Conservation (phyloP, 257 asterid genomes). For the Orobanche coerulescens region DNA sequence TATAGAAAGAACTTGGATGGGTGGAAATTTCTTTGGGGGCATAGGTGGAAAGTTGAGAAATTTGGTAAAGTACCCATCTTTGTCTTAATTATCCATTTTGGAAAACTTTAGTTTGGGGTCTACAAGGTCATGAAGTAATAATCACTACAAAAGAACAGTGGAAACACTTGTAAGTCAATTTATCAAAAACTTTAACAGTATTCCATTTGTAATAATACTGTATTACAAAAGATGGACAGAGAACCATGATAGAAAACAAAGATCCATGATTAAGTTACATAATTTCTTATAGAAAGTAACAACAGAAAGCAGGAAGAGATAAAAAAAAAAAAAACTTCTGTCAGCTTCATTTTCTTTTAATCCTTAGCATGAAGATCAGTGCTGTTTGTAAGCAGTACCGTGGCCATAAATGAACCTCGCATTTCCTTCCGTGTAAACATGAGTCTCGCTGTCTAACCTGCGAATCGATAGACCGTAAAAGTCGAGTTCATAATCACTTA, state of each 20-base stretch:
- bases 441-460: constrained; percentile 71
- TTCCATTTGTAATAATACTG: background rate
- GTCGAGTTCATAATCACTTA: background rate
- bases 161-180: no score
- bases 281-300: constrained; percentile 19
- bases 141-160: no score
- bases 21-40: no score
- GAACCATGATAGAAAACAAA: constrained; percentile 20
- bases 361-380: constrained; percentile 11
- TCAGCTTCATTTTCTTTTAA: constrained; percentile 6
- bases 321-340: constrained; percentile 15
- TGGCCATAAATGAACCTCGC: constrained; percentile 91
- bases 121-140: no score
- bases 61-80: no score
- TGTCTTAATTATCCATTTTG: no score
- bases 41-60: no score
- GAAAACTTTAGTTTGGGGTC: no score
- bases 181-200: no score
- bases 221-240: background rate
- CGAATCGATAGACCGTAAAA: background rate
- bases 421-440: constrained; percentile 75
- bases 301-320: constrained; percentile 25
- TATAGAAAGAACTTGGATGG: no score
- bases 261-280: constrained; percentile 18
- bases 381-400: constrained; percentile 49